These are phyloP conservation scores for Ganoderma meredithae DNA, from an alignment of 1,284 basidiomycete species.

Conservation along the genomic window DNA sequence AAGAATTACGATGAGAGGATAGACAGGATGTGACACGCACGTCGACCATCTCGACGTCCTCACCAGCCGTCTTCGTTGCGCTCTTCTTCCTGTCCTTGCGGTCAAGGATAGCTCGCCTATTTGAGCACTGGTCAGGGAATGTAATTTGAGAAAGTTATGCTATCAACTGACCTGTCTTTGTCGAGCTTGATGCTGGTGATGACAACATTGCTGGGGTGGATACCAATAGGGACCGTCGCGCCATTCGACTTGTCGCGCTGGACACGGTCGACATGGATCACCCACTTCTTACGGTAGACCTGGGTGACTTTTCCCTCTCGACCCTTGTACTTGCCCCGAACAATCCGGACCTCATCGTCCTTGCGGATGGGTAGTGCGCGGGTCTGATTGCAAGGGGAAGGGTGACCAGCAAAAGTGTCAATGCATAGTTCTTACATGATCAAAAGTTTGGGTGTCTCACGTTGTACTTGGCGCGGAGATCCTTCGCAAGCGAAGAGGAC, in stretches of 20 bases:
- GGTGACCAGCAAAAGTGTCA: constrained; percentile 12
- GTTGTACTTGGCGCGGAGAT: constrained; percentile 92
- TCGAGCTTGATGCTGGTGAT: constrained; percentile 92
- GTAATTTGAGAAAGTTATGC: not conserved
- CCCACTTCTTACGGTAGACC: constrained; percentile 99
- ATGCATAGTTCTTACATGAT: not conserved
- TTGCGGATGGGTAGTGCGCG: constrained; percentile 97
- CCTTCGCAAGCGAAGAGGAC: constrained; percentile 96
- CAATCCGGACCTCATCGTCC: constrained; percentile 98
- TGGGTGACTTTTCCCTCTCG: constrained; percentile 98
- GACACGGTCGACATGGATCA: constrained; percentile 98
- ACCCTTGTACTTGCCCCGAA: constrained; percentile 96
- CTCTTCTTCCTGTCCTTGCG: constrained; percentile 81
- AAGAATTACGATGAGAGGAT: constrained; percentile 43
- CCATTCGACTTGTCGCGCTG: constrained; percentile 99
- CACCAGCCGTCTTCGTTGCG: constrained; percentile 44
- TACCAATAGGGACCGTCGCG: constrained; percentile 91
- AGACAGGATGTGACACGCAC: constrained; percentile 49
- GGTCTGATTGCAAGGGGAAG: constrained; percentile 53
- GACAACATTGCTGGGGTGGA: constrained; percentile 98
- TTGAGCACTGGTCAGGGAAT: constrained; percentile 1
- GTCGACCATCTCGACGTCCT: constrained; percentile 80
- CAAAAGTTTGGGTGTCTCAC: constrained; percentile 56
- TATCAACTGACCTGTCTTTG: constrained; percentile 73
- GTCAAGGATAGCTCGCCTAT: constrained; percentile 81